These are phyloP conservation scores for Agrostemma githago DNA, from an alignment of 148 eudicot species.

Conservation along the genomic window DNA sequence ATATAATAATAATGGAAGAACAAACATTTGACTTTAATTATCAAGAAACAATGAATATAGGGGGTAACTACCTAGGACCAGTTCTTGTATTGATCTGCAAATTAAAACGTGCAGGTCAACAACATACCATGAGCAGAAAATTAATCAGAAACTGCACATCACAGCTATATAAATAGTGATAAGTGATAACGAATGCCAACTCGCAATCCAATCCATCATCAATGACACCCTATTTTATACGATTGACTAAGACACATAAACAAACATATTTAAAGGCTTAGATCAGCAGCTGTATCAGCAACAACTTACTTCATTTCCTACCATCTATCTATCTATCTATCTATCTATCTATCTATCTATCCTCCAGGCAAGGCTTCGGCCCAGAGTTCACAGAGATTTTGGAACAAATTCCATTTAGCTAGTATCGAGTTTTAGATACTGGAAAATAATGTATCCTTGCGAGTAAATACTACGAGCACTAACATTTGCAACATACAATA, in stretches of 20 bases:
- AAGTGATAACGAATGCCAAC: constrained; percentile 4
- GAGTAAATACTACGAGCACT: not conserved
- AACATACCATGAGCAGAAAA: constrained; percentile 17
- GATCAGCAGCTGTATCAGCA: constrained; percentile 15
- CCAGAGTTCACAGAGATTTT: not conserved
- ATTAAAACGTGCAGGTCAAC: constrained; percentile 37
- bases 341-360: not conserved
- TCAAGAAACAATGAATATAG: constrained; percentile 3
- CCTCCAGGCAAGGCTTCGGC: constrained; percentile 5
- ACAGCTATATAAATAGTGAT: constrained; percentile 6
- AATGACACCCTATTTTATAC: constrained; percentile 8
- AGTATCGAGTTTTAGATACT: not conserved
- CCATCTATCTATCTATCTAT: not conserved
- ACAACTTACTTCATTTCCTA: constrained; percentile 5
- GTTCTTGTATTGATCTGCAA: constrained; percentile 10
- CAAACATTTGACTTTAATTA: constrained; percentile 14
- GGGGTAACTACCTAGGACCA: not conserved
- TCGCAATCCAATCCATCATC: constrained; percentile 11
- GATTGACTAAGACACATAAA: constrained; percentile 20
- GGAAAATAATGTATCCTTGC: not conserved
- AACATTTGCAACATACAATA: too few species aligned
- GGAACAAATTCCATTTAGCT: not conserved
- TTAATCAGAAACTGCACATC: constrained; percentile 6
- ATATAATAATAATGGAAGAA: constrained; percentile 5
- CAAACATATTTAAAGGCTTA: constrained; percentile 10